These are phyloP conservation scores for Porcisia deanei DNA, from an alignment of 208 protist species.

Conservation along the genomic window DNA sequence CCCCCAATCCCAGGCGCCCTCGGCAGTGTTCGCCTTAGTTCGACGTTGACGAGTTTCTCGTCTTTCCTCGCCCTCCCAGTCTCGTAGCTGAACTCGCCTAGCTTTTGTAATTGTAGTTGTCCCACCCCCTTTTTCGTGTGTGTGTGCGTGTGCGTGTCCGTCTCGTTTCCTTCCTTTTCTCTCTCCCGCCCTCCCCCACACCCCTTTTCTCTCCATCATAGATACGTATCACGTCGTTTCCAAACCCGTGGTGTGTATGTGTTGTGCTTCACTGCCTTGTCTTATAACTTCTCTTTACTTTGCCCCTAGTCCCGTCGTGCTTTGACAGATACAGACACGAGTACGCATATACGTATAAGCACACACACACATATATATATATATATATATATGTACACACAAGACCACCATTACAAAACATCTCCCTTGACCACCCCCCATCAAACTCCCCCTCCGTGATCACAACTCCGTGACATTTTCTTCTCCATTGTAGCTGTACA, in stretches of 20 bases:
- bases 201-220: not conserved
- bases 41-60: not conserved
- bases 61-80: not conserved
- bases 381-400: not conserved
- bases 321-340: no score
- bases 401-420: not conserved
- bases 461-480: not conserved
- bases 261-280: not conserved
- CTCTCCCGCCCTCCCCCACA: not conserved
- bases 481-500: constrained; percentile 5
- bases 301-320: no score
- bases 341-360: not conserved
- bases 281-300: no score
- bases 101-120: not conserved
- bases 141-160: not conserved
- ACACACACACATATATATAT: not conserved
- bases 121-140: not conserved
- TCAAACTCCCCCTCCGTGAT: not conserved
- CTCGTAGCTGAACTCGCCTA: no score
- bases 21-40: no score
- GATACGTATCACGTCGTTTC: not conserved
- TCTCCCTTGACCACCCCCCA: not conserved
- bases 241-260: not conserved
- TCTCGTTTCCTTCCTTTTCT: not conserved
- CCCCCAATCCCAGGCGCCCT: not conserved